Base-by-base conservation (phyloP, 106 monocot species). In the Triglochin maritima region DNA sequence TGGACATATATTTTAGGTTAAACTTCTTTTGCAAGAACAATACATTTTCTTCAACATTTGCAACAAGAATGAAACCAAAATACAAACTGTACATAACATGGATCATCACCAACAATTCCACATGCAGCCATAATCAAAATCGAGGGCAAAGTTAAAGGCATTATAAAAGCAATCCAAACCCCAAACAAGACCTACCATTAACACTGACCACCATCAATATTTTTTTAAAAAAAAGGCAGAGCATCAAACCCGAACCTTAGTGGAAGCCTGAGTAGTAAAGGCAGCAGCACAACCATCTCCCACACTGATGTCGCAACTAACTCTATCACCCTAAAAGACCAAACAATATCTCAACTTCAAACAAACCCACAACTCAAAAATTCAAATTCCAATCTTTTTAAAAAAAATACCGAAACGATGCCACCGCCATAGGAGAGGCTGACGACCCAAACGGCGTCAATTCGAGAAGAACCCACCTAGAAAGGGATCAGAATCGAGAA, bases 341-440 rank as follows among this genome's bases (percentile, higher is more conserved):
- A 58, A 44, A 60, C 10, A 6, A 49, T 42, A 44, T 29, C 9
- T 56, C 45, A 56, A 3, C 13, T 17, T 11, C 55, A 10, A 64
- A 59, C 11, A 4, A 29, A 69, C 51, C 42, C 15, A 29, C 29
- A 29, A 29, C 29, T 29, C 29, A 29, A 29, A 29, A 0, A 29
- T 29, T 29, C 29, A 29, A 29, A 29, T 17, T 72, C 77, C 46
- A 62, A 54, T 4, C 60, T 46, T 48, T 45, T 42, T 12, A 53
- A 5, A 15, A 41, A 57, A 64, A 17, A 42, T 47, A 96, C 96
- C 79, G 92, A 98, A 74, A 98, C 91, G 59, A 98, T 88, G 56
- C 96, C 96, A 66, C 96, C 96, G 64, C 96, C 96, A 45, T 98
- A 98, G 69, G 96, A 86, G 66, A 98, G 77, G 66, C 79, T 72